Evolutionary conservation across 2,329 filamentous ascomycete species (phyloP), one percentile per base, ranked within the genome.

Genomic region (Cryphonectria japonica): DNA sequence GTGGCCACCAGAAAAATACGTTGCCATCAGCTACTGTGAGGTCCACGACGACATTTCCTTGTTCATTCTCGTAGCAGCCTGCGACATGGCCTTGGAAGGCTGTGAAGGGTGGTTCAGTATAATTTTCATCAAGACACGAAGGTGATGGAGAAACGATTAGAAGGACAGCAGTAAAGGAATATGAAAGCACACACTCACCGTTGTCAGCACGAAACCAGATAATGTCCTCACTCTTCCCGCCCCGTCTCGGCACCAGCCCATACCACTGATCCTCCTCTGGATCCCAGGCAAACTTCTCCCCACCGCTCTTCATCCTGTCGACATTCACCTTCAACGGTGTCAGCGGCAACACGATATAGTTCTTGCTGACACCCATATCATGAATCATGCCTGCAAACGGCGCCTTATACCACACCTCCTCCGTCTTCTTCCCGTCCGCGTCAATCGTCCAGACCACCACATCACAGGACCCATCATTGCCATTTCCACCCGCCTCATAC

Each of bases 251-350:
- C 2, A 88, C 85, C 19, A 88, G 79, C 0, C 84, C 86, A 73
- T 88, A 88, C 78, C 83, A 84, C 75, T 87, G 85, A 74, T 88
- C 85, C 75, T 88, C 85, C 3, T 85, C 78, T 0, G 85, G 83
- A 69, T 86, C 84, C 85, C 84, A 86, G 0, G 84, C 84, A 76
- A 84, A 86, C 76, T 86, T 85, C 73, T 86, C 84, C 0, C 82
- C 84, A 0, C 84, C 84, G 3, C 74, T 77, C 76, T 82, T 82
- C 74, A 86, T 77, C 13, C 83, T 77, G 62, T 83, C 82, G 9
- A 82, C 74, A 19, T 80, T 80, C 73, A 80, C 82, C 76, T 86
- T 85, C 50, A 86, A 76, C 13, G 85, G 84, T 39, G 83, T 86
- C 74, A 86, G 73, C 0, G 84, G 83, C 61, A 86, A 75, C 11